These are phyloP conservation scores for Rauvolfia tetraphylla DNA, from an alignment of 257 asterid genomes.

Conservation along the genomic window DNA sequence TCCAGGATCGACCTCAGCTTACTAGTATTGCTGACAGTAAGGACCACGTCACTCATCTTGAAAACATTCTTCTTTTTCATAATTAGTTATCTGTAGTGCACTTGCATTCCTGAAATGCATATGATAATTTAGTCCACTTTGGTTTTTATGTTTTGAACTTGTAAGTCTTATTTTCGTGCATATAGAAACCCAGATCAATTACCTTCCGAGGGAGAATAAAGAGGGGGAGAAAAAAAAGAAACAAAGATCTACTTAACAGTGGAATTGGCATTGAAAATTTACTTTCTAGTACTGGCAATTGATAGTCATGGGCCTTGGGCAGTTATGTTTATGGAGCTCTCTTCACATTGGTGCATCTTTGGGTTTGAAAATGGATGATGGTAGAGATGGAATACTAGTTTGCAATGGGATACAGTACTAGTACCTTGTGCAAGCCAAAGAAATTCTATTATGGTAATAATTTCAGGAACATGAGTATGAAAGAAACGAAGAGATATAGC, in stretches of 20 bases:
- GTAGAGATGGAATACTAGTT: background rate
- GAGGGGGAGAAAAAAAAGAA: too few species aligned
- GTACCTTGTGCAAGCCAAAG: too few species aligned
- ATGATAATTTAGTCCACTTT: background rate
- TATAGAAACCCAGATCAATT: background rate
- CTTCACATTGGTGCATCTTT: background rate
- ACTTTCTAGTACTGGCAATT: too few species aligned
- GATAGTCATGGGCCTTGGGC: background rate
- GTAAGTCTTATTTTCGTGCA: background rate
- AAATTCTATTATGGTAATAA: too few species aligned
- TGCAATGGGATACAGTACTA: too few species aligned
- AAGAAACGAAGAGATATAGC: background rate
- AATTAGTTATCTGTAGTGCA: background rate
- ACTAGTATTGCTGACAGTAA: constrained; percentile 83
- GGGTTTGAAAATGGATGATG: background rate
- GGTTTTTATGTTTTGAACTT: background rate
- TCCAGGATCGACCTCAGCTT: constrained; percentile 74
- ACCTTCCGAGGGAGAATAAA: too few species aligned
- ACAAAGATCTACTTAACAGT: background rate
- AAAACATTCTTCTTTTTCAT: background rate
- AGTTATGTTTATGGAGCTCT: background rate
- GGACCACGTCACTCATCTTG: constrained; percentile 27
- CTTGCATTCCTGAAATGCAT: background rate
- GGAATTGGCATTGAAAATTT: background rate
- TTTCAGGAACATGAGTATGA: background rate